Conservation (phyloP, 768 basidiomycete genomes). For the Tylopilus intermedius region DNA sequence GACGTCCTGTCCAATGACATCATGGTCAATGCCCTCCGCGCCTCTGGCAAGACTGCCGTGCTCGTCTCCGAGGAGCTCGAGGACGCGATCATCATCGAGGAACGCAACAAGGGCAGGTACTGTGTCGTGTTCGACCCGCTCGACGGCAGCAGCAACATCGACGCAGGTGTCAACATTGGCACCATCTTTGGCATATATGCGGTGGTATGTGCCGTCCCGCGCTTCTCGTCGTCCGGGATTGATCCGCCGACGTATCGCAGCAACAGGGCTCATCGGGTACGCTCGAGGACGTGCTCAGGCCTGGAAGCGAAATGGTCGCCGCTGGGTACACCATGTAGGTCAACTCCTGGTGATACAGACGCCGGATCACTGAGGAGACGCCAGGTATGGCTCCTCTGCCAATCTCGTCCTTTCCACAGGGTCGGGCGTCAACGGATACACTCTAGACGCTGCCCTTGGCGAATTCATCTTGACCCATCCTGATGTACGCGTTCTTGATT, state of each 20-base stretch:
- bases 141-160: conserved; percentile 95
- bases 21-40: conserved; percentile 95
- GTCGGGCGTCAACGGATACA: conserved; percentile 95
- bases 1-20: conserved; percentile 98
- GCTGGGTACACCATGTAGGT: conserved; percentile 94
- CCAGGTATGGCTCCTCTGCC: conserved; percentile 88
- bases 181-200: conserved; percentile 97
- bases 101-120: conserved; percentile 76
- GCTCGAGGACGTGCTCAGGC: conserved; percentile 83
- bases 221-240: not conserved
- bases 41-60: conserved; percentile 94
- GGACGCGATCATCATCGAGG: conserved; percentile 86
- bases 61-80: conserved; percentile 96
- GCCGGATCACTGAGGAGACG: conserved; percentile 8
- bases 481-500: conserved; percentile 49
- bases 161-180: conserved; percentile 96
- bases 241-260: conserved; percentile 35
- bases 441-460: conserved; percentile 89
- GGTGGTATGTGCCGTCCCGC: conserved; percentile 53
- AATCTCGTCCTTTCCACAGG: conserved; percentile 96
- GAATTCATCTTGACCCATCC: conserved; percentile 99
- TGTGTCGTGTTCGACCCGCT: conserved; percentile 98
- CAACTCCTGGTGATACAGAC: not conserved
- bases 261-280: conserved; percentile 72
- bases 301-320: conserved; percentile 95